Conservation (phyloP, 352 stramenopile genomes). For the Phytophthora pluvialis region DNA sequence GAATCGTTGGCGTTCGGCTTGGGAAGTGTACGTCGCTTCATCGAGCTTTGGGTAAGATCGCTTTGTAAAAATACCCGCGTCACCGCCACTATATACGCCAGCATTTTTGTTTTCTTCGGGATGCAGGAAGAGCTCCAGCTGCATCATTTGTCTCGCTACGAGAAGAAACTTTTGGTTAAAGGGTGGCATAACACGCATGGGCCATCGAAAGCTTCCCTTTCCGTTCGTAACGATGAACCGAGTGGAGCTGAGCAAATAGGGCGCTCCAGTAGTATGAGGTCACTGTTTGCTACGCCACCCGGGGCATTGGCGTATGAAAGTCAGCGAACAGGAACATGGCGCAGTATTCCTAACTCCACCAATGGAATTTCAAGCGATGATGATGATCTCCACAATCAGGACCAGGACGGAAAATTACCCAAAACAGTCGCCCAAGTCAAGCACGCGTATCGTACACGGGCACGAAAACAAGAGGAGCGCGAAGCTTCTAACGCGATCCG, state of each 20-base stretch:
- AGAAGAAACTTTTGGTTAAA: conserved; percentile 48
- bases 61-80: conserved; percentile 30
- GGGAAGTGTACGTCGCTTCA: conserved; percentile 29
- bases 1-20: conserved; percentile 1
- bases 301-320: conserved; percentile 29
- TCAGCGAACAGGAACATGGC: conserved; percentile 14
- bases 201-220: not conserved
- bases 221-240: not conserved
- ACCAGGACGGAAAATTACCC: conserved; percentile 18
- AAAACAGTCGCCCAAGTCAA: conserved; percentile 56
- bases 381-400: not conserved
- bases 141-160: conserved; percentile 29
- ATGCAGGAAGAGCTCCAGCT: conserved; percentile 36
- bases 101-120: not conserved
- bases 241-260: not conserved
- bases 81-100: not conserved
- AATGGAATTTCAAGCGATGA: not conserved
- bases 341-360: conserved; percentile 9
- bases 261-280: conserved; percentile 10
- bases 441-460: conserved; percentile 45
- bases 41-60: conserved; percentile 7
- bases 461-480: conserved; percentile 39
- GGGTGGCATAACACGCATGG: conserved; percentile 34
- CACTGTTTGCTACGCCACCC: conserved; percentile 25
- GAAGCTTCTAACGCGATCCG: conserved; percentile 24